phyloP scores from a whole-genome alignment of 2,329 filamentous ascomycete genomes.

The Domatiomyces catenatus region DNA sequence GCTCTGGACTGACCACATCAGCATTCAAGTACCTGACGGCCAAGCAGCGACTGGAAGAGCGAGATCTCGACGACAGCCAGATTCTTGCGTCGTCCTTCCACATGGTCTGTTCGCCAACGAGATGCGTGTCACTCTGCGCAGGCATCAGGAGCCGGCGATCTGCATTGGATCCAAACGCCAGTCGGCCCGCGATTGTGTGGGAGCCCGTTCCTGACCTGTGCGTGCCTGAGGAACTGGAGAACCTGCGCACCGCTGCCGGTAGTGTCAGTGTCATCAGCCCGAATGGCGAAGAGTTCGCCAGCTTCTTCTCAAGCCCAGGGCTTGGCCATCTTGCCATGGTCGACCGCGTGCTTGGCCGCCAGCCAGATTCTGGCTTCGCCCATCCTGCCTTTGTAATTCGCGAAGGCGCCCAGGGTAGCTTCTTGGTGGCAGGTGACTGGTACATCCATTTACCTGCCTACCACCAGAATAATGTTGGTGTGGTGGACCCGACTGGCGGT shows the following conservation, averaged over 20 bases:
- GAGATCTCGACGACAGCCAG: slow-evolving; percentile 51
- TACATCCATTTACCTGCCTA: slow-evolving; percentile 62
- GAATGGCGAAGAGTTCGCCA: slow-evolving; percentile 78
- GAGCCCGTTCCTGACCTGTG: slow-evolving; percentile 88
- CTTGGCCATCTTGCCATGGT: neutral
- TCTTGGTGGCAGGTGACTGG: slow-evolving; percentile 29
- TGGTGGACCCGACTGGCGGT: slow-evolving; percentile 86
- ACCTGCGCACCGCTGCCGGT: slow-evolving; percentile 37
- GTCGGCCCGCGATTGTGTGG: slow-evolving; percentile 70
- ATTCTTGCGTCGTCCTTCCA: slow-evolving; percentile 67
- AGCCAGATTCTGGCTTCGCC: neutral
- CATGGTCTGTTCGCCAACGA: slow-evolving; percentile 63
- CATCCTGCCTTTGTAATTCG: slow-evolving; percentile 33
- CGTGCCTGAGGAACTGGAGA: slow-evolving; percentile 45
- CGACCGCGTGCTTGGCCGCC: neutral
- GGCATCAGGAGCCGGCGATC: slow-evolving; percentile 47
- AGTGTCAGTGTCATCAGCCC: slow-evolving; percentile 52
- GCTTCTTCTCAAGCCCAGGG: slow-evolving; percentile 48
- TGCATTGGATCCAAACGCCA: slow-evolving; percentile 23
- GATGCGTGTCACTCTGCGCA: slow-evolving; percentile 61
- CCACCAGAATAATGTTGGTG: slow-evolving; percentile 36
- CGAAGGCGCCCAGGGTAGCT: slow-evolving; percentile 46
- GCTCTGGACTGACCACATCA: slow-evolving; percentile 20
- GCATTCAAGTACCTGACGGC: slow-evolving; percentile 79
- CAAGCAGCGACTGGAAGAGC: slow-evolving; percentile 63